Base-by-base conservation (phyloP, 805 yeast genomes). In the Alloascoidea africana region DNA sequence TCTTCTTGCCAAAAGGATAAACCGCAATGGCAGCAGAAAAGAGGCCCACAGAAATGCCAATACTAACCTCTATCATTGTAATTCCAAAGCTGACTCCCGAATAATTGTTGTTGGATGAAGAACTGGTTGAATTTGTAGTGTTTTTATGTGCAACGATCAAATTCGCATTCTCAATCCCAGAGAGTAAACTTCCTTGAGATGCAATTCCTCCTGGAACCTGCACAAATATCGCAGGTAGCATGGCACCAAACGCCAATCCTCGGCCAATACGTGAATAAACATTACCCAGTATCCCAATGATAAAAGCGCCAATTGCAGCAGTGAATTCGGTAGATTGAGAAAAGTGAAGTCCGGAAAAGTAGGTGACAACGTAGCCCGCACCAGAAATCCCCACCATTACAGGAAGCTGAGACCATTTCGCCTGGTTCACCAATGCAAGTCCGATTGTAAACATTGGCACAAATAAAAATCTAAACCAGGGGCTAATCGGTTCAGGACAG, bases 141-240 rank as follows among this genome's bases (percentile, higher is more conserved):
- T n/a, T n/a, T n/a, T n/a, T n/a, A n/a, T n/a, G n/a, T 27, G 70
- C 61, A 4, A 70, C 75, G 38, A 87, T 68, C 41, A 63, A 62
- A 47, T 86, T 74, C 1, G 96, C 96, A 33, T 72, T 68, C 19
- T 63, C 59, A 13, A 89, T 66, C 40, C 97, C 97, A 0, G 93
- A 70, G 6, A 87, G 65, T 37, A 89, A 65, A 2, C 93, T 72
- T 27, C 93, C 81, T 48, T 86, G 89, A 0, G 94, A 76, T 2
- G 96, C 96, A 42, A 89, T 76, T 54, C 96, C 96, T 1, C 89
- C 77, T 2, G 97, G 97, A 34, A 89, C 96, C 55, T 82, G 91
- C 2, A 85, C 94, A 52, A 89, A 87, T 35, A 89, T 84, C 0
- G 89, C 97, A n/a, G n/a, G 97, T 39, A 89, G 58, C 95, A 89